Evolutionary conservation across 768 basidiomycete species (phyloP).

Genomic region (Auriscalpium orientale): DNA sequence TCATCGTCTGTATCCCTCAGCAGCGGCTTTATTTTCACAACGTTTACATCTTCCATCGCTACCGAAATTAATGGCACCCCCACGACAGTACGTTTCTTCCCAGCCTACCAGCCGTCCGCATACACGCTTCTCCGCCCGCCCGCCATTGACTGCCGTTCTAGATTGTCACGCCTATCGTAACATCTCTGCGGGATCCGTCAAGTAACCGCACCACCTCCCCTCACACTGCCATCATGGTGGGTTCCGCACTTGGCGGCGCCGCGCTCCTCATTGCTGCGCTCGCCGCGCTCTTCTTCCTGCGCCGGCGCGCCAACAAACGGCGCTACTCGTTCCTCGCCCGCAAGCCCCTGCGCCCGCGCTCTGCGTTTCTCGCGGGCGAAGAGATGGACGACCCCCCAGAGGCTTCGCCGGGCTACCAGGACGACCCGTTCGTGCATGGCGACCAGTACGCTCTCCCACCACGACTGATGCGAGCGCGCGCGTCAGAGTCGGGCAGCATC

Average conservation of each 20-base stretch:
- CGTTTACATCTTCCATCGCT: conserved; percentile 6
- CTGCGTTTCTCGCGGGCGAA: conserved; percentile 8
- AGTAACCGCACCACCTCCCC: not conserved
- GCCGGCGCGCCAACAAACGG: conserved; percentile 1
- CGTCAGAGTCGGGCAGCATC: conserved; percentile 11
- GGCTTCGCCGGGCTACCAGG: not conserved
- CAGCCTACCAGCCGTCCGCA: not conserved
- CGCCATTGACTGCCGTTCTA: not conserved
- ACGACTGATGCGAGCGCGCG: conserved; percentile 6
- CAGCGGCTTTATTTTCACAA: conserved; percentile 4
- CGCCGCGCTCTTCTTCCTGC: conserved; percentile 2
- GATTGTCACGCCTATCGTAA: conserved; percentile 12
- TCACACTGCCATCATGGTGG: conserved; percentile 4
- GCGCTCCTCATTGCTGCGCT: conserved; percentile 5
- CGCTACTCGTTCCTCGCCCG: conserved; percentile 9
- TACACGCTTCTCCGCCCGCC: not conserved
- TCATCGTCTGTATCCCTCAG: not conserved
- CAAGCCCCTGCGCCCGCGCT: conserved; percentile 5
- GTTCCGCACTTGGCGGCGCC: conserved; percentile 6
- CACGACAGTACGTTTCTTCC: conserved; percentile 7
- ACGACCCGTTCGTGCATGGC: not conserved
- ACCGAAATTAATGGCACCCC: conserved; percentile 7
- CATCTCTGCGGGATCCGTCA: not conserved
- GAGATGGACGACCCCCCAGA: conserved; percentile 7
- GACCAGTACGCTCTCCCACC: not conserved